These are phyloP conservation scores for Colletotrichum spinosum DNA, from an alignment of 2,329 filamentous ascomycete species.

Conservation along the genomic window DNA sequence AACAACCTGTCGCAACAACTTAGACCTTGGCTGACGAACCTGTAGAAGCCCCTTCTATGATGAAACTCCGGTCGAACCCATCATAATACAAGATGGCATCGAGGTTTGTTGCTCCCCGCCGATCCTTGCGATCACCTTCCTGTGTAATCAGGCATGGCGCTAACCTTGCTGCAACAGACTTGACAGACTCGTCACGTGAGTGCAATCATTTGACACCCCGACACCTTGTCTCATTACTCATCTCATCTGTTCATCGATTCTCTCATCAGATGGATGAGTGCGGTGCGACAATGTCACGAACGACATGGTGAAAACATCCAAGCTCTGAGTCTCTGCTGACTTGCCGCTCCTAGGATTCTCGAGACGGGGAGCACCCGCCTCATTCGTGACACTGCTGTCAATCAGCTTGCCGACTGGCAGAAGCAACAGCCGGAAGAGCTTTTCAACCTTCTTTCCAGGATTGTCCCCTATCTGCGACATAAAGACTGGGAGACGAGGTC, in stretches of 20 bases:
- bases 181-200: conserved; percentile 89
- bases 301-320: no score
- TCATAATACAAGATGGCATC: conserved; percentile 65
- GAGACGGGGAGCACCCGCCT: conserved; percentile 97
- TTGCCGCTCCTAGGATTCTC: conserved; percentile 74
- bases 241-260: background rate
- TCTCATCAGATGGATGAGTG: background rate
- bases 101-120: conserved; percentile 53
- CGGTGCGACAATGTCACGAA: background rate
- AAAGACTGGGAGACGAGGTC: conserved; percentile 98
- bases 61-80: conserved; percentile 39
- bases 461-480: conserved; percentile 94
- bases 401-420: conserved; percentile 97
- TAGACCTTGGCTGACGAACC: conserved; percentile 9
- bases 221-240: background rate
- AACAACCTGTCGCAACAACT: background rate
- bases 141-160: conserved; percentile 40
- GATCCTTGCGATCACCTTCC: conserved; percentile 14
- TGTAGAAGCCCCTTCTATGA: conserved; percentile 34
- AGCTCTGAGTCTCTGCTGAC: conserved; percentile 26
- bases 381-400: conserved; percentile 96
- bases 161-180: conserved; percentile 66
- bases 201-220: conserved; percentile 44
- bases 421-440: conserved; percentile 98
- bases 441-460: conserved; percentile 92